These are phyloP conservation scores for Xylariaceae sp. DNA, from an alignment of 2,329 filamentous ascomycete species.

Conservation along the genomic window DNA sequence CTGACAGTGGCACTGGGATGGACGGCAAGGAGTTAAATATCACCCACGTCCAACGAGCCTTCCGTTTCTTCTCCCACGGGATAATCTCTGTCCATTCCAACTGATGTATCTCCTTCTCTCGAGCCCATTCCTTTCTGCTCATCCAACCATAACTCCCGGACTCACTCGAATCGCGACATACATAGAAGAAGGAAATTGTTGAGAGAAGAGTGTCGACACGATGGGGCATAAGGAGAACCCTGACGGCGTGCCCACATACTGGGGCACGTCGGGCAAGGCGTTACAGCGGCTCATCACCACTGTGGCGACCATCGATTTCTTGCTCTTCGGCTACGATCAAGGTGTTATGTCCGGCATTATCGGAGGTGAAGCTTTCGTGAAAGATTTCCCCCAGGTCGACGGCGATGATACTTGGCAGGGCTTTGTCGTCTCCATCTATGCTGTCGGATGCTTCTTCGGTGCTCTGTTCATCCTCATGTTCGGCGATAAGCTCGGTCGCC, in stretches of 20 bases:
- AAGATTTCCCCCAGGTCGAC: constrained; percentile 30
- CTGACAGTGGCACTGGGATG: background rate
- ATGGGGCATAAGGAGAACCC: constrained; percentile 28
- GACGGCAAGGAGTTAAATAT: constrained; percentile 4
- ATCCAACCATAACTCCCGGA: no score
- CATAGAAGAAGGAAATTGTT: background rate
- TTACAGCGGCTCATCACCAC: constrained; percentile 27
- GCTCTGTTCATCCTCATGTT: constrained; percentile 36
- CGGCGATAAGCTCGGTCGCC: constrained; percentile 50
- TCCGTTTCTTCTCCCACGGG: background rate
- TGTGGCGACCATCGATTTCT: constrained; percentile 26
- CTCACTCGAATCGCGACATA: no score
- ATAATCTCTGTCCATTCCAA: constrained; percentile 1
- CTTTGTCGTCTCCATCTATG: constrained; percentile 38
- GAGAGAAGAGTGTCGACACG: constrained; percentile 2
- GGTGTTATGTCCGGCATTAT: constrained; percentile 32
- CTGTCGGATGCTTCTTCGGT: constrained; percentile 38
- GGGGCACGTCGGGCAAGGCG: constrained; percentile 27
- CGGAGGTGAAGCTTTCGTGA: constrained; percentile 23
- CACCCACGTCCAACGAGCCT: constrained; percentile 1
- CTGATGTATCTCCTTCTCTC: background rate
- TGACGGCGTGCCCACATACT: constrained; percentile 28
- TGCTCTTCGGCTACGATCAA: constrained; percentile 30
- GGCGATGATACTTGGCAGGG: constrained; percentile 30
- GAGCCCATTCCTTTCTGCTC: background rate